These are phyloP conservation scores for Durotheca rogersii DNA, from an alignment of 495 filamentous ascomycete species.

Conservation along the genomic window DNA sequence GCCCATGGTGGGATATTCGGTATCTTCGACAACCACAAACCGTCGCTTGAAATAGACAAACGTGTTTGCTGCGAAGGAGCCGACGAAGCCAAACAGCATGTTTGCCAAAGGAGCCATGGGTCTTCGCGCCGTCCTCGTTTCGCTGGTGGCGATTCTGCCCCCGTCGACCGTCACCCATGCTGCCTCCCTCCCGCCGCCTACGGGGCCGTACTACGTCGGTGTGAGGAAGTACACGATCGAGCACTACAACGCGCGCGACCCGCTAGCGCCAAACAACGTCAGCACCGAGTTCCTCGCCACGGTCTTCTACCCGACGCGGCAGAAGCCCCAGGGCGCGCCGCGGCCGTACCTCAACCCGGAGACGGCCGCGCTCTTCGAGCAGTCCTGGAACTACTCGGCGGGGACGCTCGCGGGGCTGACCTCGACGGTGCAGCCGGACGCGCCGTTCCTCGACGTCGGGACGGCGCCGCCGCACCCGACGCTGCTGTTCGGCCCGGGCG, in stretches of 20 bases:
- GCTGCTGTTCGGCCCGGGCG: slow-evolving; percentile 31
- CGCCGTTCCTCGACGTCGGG: slow-evolving; percentile 12
- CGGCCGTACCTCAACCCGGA: slow-evolving; percentile 29
- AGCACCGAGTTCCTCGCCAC: slow-evolving; percentile 32
- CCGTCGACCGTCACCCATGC: slow-evolving; percentile 1
- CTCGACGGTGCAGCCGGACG: slow-evolving; percentile 22
- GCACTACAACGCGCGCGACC: slow-evolving; percentile 22
- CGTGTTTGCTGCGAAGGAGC: not conserved
- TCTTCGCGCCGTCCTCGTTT: not conserved
- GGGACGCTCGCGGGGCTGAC: slow-evolving; percentile 26
- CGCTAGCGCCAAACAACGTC: slow-evolving; percentile 30
- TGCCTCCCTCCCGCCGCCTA: slow-evolving; percentile 17
- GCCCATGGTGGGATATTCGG: too few species aligned
- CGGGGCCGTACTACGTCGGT: slow-evolving; percentile 27
- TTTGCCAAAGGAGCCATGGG: not conserved
- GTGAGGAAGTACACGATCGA: slow-evolving; percentile 21
- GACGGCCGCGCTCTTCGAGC: slow-evolving; percentile 19
- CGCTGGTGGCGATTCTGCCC: not conserved
- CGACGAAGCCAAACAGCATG: not conserved
- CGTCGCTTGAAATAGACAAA: not conserved
- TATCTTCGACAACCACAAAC: too few species aligned
- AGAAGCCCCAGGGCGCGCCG: slow-evolving; percentile 15
- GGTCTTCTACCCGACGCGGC: slow-evolving; percentile 32
- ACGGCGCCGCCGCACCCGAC: slow-evolving; percentile 11
- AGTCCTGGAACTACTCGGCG: slow-evolving; percentile 19